Evolutionary conservation across 805 yeast genomes (phyloP).

Genomic region (Jamesozyma rosinii): DNA sequence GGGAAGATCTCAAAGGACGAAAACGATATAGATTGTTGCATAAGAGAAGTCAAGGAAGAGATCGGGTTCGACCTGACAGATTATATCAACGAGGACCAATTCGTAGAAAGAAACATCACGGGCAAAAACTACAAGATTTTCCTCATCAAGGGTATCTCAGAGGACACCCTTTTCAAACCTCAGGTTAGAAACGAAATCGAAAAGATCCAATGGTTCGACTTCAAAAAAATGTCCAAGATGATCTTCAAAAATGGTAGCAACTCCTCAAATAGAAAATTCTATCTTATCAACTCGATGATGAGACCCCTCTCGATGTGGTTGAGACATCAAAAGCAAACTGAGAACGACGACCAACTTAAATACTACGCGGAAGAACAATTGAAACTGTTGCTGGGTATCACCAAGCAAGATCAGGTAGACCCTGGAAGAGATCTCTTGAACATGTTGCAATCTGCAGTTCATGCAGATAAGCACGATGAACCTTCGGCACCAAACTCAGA

Average conservation of each 20-base stretch:
- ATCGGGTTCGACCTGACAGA: slow-evolving; percentile 79
- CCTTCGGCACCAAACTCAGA: too few species aligned
- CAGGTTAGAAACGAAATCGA: slow-evolving; percentile 81
- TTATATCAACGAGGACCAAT: slow-evolving; percentile 58
- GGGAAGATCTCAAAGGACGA: slow-evolving; percentile 95
- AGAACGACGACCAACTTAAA: slow-evolving; percentile 51
- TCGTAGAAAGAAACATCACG: slow-evolving; percentile 66
- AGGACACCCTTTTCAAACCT: slow-evolving; percentile 66
- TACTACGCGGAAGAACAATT: slow-evolving; percentile 54
- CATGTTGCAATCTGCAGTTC: slow-evolving; percentile 44
- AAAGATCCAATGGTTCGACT: slow-evolving; percentile 68
- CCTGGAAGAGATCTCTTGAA: slow-evolving; percentile 73
- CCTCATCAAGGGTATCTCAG: slow-evolving; percentile 69
- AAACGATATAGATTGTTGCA: slow-evolving; percentile 77
- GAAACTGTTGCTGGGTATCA: slow-evolving; percentile 55
- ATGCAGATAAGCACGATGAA: slow-evolving; percentile 3
- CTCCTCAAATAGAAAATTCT: slow-evolving; percentile 27
- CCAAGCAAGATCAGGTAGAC: slow-evolving; percentile 36
- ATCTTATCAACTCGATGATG: slow-evolving; percentile 35
- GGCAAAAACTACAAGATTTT: slow-evolving; percentile 84
- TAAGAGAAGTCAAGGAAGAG: slow-evolving; percentile 88
- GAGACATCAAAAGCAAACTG: slow-evolving; percentile 41
- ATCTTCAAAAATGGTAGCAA: slow-evolving; percentile 21
- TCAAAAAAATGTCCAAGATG: slow-evolving; percentile 36
- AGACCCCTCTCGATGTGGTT: slow-evolving; percentile 43